Percentiles rank a stretch among this genome's conserved stretches.
phyloP scores from a whole-genome alignment of 2,329 filamentous ascomycete species.

The Fusarium proliferatum region DNA sequence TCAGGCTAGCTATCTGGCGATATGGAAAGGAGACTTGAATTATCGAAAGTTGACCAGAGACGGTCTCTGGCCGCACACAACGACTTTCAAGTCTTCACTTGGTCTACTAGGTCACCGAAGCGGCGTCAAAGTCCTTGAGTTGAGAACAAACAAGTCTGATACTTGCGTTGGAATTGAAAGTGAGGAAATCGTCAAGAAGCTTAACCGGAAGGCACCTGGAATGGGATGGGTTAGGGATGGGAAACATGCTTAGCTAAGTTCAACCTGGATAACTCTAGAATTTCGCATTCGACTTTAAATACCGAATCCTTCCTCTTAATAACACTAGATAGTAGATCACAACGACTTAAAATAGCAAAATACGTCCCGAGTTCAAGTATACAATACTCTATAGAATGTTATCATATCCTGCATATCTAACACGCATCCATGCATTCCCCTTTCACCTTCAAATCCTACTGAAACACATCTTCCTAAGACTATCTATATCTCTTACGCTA shows the following conservation, averaged over 20 bases:
- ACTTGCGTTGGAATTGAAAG: conserved; percentile 7
- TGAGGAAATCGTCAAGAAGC: not conserved
- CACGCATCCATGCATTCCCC: too few relatives aligned
- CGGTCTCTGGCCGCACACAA: conserved; percentile 4
- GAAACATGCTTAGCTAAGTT: not conserved
- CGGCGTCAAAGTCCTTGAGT: not conserved
- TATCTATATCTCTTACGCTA: too few relatives aligned
- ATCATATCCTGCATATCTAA: too few relatives aligned
- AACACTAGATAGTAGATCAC: too few relatives aligned
- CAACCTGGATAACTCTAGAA: too few relatives aligned
- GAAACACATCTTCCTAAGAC: too few relatives aligned
- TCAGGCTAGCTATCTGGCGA: not conserved
- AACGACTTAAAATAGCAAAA: too few relatives aligned
- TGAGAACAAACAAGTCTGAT: conserved; percentile 13
- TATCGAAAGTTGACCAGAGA: conserved; percentile 16
- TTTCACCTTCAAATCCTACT: too few relatives aligned
- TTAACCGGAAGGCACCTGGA: not conserved
- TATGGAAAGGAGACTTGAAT: conserved; percentile 16
- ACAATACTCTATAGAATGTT: too few relatives aligned
- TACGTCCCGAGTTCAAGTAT: too few relatives aligned
- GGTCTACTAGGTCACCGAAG: not conserved
- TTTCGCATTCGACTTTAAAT: too few relatives aligned
- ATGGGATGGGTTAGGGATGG: conserved; percentile 4
- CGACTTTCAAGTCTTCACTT: not conserved
- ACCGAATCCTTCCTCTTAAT: too few relatives aligned